Base-by-base conservation (phyloP, 2,329 filamentous ascomycete genomes). In the Botrytis sinoallii region DNA sequence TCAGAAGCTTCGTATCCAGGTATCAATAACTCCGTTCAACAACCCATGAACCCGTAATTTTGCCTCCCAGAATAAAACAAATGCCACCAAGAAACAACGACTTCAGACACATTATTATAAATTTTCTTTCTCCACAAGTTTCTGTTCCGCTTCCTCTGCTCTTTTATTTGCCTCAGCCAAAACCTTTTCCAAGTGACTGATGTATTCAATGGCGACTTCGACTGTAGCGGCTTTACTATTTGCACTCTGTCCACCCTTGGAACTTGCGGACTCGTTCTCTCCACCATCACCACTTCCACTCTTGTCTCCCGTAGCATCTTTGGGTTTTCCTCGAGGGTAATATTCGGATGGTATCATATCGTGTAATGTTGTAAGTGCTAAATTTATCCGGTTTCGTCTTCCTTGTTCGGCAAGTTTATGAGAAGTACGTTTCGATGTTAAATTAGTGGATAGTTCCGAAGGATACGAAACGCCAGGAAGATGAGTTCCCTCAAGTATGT, bases 351-450 rank as follows among this genome's bases (percentile, higher is more conserved):
- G 65, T 38, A 67, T 67, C 65, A 67, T 67, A 40, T 67, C 65
- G 55, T 67, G 46, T 16, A 99, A 97, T 82, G 98, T 92, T 78
- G 95, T 93, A 35, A 99, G 85, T 0, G 96, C 96, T 71, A 91
- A 92, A 81, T 99, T 99, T 83, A 99, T 98, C 66, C 96, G 90
- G 81, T 99, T 98, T 74, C 96, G 88, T 66, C 96, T 90, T 10
- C 96, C 96, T 84, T 99, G 96, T 83, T 99, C 96, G 29, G 96
- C 96, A 77, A 99, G 93, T 83, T 99, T 99, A 85, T 99, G 96
- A 61, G 94, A 97, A 2, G 96, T 98, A 71, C 95, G 92, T 85
- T 99, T 99, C 4, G 94, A 97, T 0, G 95, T 98, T 40, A 99
- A 85, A 77, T 97, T 97, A 35, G 95, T 97, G 10, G 95, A 97